Base-by-base conservation (phyloP, 192 early-diverging fungal genomes). In the Endogone sp. region DNA sequence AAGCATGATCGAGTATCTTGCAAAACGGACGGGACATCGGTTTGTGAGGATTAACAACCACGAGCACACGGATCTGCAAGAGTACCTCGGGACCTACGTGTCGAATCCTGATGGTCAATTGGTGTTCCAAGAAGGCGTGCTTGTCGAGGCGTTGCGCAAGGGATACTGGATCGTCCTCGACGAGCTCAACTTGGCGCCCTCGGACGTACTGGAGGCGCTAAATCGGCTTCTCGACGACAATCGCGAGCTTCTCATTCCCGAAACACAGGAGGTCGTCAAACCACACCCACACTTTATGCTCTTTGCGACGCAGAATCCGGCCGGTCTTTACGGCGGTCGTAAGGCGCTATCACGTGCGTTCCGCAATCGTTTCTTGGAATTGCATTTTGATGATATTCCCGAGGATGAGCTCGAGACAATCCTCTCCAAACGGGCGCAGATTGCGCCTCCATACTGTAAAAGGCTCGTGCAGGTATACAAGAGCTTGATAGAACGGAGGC, bases 41-140 rank as follows among this genome's bases (percentile, higher is more conserved):
- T 98, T 98, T 79, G 93, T 99, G 25, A 90, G 98, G 55, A 95
- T 99, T 75, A 99, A 99, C 79, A 98, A 99, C 77, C 98, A 99
- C 80, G 96, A 98, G 78, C 95, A 97, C 75, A 99, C 98, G 2
- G 98, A 99, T 73, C 70, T 99, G 71, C 95, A 98, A 77, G 96
- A 98, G 79, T 99, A 98, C 73, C 81, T 99, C 32, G 98, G 98
- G 63, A 88, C 92, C 0, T 99, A 98, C 70, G 86, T 94, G 2
- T 89, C 94, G 13, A 88, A 93, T 59, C 64, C 82, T 1, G 86
- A 93, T 56, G 96, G 94, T 3, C 83, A 84, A 65, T 83, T 99
- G 28, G 93, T 93, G 56, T 99, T 97, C 82, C 91, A 94, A 75
- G 97, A 99, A 82, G 98, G 98, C 66, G 86, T 95, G 8, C 80